Evolutionary conservation across 805 yeast species (phyloP).

Genomic region (Kodamaea lidongshanica): DNA sequence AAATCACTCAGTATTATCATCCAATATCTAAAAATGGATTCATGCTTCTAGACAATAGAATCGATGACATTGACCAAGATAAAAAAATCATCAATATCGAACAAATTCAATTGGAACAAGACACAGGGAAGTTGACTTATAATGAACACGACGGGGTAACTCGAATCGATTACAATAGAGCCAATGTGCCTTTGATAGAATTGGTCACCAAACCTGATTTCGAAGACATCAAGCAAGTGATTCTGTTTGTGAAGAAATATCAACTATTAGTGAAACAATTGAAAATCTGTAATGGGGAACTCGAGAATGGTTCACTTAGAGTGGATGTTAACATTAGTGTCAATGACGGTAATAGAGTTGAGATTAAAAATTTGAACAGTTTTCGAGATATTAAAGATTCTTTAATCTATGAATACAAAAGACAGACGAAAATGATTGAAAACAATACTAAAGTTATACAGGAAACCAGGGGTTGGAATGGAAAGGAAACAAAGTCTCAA

Average conservation of each 20-base stretch:
- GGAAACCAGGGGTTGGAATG: conserved; percentile 94
- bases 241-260: conserved; percentile 73
- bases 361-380: conserved; percentile 83
- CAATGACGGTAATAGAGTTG: conserved; percentile 66
- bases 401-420: conserved; percentile 58
- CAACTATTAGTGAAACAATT: conserved; percentile 64
- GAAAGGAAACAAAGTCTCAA: conserved; percentile 55
- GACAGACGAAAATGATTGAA: conserved; percentile 55
- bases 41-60: conserved; percentile 40
- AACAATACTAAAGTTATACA: conserved; percentile 24
- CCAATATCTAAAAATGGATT: conserved; percentile 73
- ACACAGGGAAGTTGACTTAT: conserved; percentile 78
- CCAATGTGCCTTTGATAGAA: conserved; percentile 83
- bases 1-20: conserved; percentile 80
- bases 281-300: conserved; percentile 78
- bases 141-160: conserved; percentile 31
- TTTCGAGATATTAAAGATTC: conserved; percentile 77
- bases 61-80: conserved; percentile 47
- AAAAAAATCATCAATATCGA: conserved; percentile 52
- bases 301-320: conserved; percentile 92
- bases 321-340: conserved; percentile 93
- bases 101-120: conserved; percentile 92
- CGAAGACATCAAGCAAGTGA: conserved; percentile 57
- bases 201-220: conserved; percentile 90
- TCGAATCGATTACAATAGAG: conserved; percentile 73